Conservation (phyloP, 257 asterid genomes). For the Echium plantagineum region DNA sequence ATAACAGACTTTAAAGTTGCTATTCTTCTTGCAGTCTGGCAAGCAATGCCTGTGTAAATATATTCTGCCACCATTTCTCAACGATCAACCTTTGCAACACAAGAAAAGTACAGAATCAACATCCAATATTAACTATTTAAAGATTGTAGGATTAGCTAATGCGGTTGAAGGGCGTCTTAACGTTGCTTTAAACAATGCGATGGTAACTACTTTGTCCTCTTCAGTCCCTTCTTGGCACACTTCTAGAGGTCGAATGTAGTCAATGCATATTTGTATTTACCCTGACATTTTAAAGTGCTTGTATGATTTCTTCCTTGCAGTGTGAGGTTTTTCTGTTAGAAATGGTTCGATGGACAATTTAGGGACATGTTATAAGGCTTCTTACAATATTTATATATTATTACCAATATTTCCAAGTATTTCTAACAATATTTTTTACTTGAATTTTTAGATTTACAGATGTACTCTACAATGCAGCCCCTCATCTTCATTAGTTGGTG, state of each 20-base stretch:
- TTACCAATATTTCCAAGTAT: constrained; percentile 7
- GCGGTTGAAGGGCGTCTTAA: constrained; percentile 79
- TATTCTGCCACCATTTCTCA: constrained; percentile 43
- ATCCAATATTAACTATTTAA: constrained; percentile 26
- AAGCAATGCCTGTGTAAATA: constrained; percentile 81
- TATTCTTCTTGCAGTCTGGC: constrained; percentile 54
- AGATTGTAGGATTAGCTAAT: constrained; percentile 60
- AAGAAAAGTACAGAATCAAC: constrained; percentile 22
- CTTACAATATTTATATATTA: too few relatives aligned
- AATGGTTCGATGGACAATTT: neutral
- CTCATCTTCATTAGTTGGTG: constrained; percentile 73
- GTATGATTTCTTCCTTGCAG: neutral
- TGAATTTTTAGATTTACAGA: constrained; percentile 46
- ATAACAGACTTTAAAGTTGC: constrained; percentile 1
- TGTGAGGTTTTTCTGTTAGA: neutral
- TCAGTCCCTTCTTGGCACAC: neutral
- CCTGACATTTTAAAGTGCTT: neutral
- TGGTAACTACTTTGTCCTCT: constrained; percentile 32
- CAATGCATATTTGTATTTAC: neutral
- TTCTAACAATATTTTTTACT: constrained; percentile 11
- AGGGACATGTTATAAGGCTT: too few relatives aligned
- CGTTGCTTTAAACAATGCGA: constrained; percentile 49
- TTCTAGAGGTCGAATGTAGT: neutral
- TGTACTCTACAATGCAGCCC: constrained; percentile 69
- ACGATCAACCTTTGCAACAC: constrained; percentile 24